phyloP scores from a whole-genome alignment of 441 rosid species.

The Populus hybrid region DNA sequence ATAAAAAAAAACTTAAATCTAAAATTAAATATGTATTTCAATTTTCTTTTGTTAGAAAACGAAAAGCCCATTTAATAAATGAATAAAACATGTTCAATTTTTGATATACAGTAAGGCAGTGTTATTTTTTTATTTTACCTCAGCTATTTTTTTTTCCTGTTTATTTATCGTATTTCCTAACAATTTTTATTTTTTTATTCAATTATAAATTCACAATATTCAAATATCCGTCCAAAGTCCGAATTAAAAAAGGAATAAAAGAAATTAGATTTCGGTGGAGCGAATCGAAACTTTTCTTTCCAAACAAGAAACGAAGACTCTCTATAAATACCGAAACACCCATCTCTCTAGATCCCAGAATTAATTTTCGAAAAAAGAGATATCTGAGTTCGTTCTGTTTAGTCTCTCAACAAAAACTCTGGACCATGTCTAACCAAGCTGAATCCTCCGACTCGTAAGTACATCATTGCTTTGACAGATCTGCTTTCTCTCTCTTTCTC shows the following conservation, averaged over 20 bases:
- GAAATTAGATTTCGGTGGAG: background rate
- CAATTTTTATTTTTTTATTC: no score
- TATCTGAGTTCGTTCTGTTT: background rate
- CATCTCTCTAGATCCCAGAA: background rate
- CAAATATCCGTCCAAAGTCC: background rate
- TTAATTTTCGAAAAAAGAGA: background rate
- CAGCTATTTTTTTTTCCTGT: background rate
- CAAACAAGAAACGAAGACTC: background rate
- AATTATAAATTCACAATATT: background rate
- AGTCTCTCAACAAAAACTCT: slow-evolving; percentile 5
- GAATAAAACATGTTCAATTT: no score
- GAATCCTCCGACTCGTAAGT: slow-evolving; percentile 88
- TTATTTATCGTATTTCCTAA: background rate
- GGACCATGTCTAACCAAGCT: slow-evolving; percentile 63
- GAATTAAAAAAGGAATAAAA: background rate
- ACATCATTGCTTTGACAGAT: slow-evolving; percentile 27
- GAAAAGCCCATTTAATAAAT: no score
- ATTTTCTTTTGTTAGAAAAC: no score
- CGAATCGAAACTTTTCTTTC: background rate
- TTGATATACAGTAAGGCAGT: no score
- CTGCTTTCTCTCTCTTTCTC: slow-evolving; percentile 13
- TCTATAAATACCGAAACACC: background rate
- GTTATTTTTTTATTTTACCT: no score
- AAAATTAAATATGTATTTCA: no score
- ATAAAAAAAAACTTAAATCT: no score